Conservation (phyloP, 2,329 filamentous ascomycete species). For the Pseudodiploospora longispora region DNA sequence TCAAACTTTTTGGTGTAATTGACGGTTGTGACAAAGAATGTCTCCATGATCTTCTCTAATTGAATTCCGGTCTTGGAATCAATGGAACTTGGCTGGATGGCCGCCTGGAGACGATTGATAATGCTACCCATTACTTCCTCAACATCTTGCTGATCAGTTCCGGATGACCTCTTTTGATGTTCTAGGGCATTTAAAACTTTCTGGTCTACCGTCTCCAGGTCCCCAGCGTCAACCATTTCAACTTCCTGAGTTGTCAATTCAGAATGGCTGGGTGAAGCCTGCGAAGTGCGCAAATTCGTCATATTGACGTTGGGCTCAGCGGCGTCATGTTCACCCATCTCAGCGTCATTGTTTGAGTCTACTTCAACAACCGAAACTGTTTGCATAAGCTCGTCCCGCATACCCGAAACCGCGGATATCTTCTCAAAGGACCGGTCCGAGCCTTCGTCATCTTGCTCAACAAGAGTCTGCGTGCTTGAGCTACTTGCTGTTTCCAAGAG, state of each 20-base stretch:
- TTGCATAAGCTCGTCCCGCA: conserved; percentile 13
- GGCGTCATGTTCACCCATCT: conserved; percentile 10
- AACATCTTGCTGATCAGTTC: conserved; percentile 80
- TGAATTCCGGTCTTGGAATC: conserved; percentile 61
- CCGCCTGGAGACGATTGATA: conserved; percentile 81
- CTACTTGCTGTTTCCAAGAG: conserved; percentile 34
- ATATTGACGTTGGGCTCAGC: conserved; percentile 1
- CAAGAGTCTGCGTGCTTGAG: conserved; percentile 44
- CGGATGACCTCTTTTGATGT: conserved; percentile 38
- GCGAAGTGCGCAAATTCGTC: background rate
- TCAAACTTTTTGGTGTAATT: conserved; percentile 50
- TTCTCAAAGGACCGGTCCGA: conserved; percentile 28
- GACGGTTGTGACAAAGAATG: conserved; percentile 55
- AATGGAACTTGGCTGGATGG: conserved; percentile 66
- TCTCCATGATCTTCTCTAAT: conserved; percentile 68
- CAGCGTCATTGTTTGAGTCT: conserved; percentile 12
- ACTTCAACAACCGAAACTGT: conserved; percentile 1
- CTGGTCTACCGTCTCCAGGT: conserved; percentile 33
- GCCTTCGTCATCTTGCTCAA: conserved; percentile 33
- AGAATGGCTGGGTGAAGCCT: background rate
- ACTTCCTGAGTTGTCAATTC: conserved; percentile 14
- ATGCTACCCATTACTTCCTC: conserved; percentile 93
- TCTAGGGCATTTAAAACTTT: conserved; percentile 38
- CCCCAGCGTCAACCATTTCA: conserved; percentile 23
- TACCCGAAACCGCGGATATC: conserved; percentile 16